Percentiles rank a stretch among this genome's conserved stretches.
These are phyloP conservation scores for Xylaria hypoxylon DNA, from an alignment of 2,329 filamentous ascomycete genomes.

Conservation along the genomic window DNA sequence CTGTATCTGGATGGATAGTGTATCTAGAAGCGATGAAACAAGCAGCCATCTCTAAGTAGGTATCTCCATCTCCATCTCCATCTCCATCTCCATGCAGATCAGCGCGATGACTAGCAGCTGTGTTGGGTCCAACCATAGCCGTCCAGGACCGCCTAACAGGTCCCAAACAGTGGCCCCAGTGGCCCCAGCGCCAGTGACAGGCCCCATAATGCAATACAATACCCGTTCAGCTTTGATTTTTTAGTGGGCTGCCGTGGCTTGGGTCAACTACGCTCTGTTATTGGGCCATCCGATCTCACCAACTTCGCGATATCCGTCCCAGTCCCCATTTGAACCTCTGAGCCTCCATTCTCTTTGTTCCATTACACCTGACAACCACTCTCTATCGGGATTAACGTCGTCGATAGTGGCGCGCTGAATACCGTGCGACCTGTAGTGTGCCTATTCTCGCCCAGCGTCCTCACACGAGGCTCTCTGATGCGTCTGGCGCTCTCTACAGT, in stretches of 20 bases:
- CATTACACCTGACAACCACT: conserved; percentile 44
- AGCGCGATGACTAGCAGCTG: conserved; percentile 40
- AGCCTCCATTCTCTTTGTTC: conserved; percentile 36
- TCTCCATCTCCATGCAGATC: conserved; percentile 34
- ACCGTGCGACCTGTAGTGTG: conserved; percentile 39
- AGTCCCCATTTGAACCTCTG: conserved; percentile 30
- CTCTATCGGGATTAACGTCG: conserved; percentile 45
- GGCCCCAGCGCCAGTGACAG: conserved; percentile 29
- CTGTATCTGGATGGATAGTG: too few species aligned
- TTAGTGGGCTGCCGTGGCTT: conserved; percentile 36
- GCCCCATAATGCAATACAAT: conserved; percentile 28
- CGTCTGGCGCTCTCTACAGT: conserved; percentile 3
- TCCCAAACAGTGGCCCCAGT: conserved; percentile 18
- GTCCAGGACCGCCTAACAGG: conserved; percentile 23
- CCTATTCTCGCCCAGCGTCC: conserved; percentile 23
- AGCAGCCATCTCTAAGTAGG: conserved; percentile 1
- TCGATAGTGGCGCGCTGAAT: conserved; percentile 50
- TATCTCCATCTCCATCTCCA: conserved; percentile 8
- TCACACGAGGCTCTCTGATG: neutral
- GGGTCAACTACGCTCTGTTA: conserved; percentile 24
- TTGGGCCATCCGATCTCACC: conserved; percentile 37
- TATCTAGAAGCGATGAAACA: conserved; percentile 28
- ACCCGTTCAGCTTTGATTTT: conserved; percentile 39
- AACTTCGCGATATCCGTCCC: conserved; percentile 39
- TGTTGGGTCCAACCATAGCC: conserved; percentile 16